A percentile compares a stretch with the other conserved stretches of the same genome.
phyloP scores from a whole-genome alignment of 2,329 filamentous ascomycete species.

The Penicillium decumbens region DNA sequence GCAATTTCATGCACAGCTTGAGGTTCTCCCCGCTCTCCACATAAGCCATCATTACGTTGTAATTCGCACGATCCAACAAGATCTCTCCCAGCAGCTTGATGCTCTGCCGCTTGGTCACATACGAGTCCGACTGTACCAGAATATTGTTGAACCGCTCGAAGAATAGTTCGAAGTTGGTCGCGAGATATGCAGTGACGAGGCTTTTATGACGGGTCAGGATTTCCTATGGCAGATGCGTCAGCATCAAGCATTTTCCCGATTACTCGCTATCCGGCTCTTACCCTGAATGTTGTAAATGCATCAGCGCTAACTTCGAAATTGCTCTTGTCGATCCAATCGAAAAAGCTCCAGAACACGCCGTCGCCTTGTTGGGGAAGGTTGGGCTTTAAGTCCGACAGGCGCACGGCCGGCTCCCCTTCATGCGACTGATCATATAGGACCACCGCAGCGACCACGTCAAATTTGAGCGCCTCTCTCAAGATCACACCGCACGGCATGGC shows the following conservation, averaged over 20 bases:
- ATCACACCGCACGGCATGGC: conserved; percentile 88
- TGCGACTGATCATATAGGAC: conserved; percentile 88
- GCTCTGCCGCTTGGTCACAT: conserved; percentile 95
- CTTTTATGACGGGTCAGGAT: conserved; percentile 91
- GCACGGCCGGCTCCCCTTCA: conserved; percentile 67
- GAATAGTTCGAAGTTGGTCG: conserved; percentile 87
- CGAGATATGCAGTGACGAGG: conserved; percentile 80
- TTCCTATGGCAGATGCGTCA: conserved; percentile 54
- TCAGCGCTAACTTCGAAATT: conserved; percentile 96
- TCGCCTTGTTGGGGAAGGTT: conserved; percentile 69
- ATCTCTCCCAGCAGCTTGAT: conserved; percentile 97
- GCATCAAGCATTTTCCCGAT: background rate
- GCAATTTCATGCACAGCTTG: conserved; percentile 96
- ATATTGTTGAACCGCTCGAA: conserved; percentile 85
- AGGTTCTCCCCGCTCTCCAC: conserved; percentile 93
- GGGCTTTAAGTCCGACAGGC: conserved; percentile 71
- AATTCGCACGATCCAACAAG: conserved; percentile 88
- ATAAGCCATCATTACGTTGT: conserved; percentile 96
- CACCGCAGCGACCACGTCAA: conserved; percentile 82
- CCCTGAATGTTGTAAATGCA: conserved; percentile 94
- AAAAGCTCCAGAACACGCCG: conserved; percentile 94
- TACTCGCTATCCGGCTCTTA: conserved; percentile 42
- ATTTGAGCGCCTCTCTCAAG: conserved; percentile 82
- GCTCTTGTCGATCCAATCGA: conserved; percentile 93
- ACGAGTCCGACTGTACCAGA: conserved; percentile 86